A percentile compares a stretch with the other conserved stretches of the same genome.
phyloP scores from a whole-genome alignment of 257 asterid species.

The Scutellaria minor region DNA sequence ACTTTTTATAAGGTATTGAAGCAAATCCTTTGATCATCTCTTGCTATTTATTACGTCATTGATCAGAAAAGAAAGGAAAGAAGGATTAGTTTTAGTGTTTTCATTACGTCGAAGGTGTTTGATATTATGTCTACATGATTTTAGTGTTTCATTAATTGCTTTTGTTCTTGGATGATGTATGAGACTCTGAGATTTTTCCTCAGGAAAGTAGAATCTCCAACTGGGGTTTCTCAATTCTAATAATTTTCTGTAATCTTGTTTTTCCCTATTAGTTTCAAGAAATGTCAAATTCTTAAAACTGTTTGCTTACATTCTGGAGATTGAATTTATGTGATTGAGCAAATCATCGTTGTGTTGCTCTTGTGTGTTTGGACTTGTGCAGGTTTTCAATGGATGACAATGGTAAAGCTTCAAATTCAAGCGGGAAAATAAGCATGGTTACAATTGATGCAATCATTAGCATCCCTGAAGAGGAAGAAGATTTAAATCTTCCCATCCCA shows the following conservation, averaged over 20 bases:
- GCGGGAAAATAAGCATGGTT: constrained; percentile 49
- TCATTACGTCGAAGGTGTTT: neutral
- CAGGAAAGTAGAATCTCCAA: too few relatives aligned
- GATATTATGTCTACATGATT: neutral
- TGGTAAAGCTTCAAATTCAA: constrained; percentile 31
- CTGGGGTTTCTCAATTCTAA: too few relatives aligned
- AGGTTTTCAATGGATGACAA: constrained; percentile 44
- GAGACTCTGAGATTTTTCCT: too few relatives aligned
- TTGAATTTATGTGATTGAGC: neutral
- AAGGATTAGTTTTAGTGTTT: neutral
- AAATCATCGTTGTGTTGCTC: neutral
- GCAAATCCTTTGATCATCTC: neutral
- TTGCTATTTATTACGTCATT: neutral
- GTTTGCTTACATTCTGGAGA: too few relatives aligned
- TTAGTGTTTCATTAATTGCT: constrained; percentile 1
- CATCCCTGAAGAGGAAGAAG: constrained; percentile 55
- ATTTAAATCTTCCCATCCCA: constrained; percentile 36
- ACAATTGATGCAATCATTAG: constrained; percentile 52
- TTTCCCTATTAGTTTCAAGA: neutral
- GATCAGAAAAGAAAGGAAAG: neutral
- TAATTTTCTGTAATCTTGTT: neutral
- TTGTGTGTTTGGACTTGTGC: constrained; percentile 14
- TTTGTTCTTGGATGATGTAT: neutral
- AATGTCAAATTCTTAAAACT: too few relatives aligned
- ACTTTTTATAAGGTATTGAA: neutral